Conservation (phyloP, 345 rosid species). For the Populus pruinosa region DNA sequence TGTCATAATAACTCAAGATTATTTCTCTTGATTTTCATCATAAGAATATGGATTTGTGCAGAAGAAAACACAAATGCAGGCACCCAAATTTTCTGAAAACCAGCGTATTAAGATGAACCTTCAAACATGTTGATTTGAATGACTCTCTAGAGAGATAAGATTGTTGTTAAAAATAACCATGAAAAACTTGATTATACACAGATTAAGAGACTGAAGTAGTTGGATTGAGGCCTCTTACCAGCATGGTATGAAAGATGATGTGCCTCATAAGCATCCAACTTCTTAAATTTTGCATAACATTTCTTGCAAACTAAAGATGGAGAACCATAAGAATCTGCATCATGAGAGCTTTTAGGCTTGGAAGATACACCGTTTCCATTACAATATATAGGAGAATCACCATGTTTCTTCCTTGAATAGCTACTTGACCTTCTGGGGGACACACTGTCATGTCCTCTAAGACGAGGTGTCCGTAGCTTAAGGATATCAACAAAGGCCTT, state of each 20-base stretch:
- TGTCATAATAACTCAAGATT: background rate
- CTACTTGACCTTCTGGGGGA: conserved; percentile 22
- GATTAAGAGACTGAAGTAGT: background rate
- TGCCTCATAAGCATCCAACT: conserved; percentile 44
- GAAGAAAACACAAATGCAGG: too few species aligned
- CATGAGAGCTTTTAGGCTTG: conserved; percentile 6
- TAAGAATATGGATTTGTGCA: too few species aligned
- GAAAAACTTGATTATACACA: background rate
- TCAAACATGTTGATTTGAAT: too few species aligned
- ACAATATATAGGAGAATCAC: conserved; percentile 7
- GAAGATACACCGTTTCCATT: conserved; percentile 7
- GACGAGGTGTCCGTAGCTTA: conserved; percentile 32
- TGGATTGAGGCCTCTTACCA: conserved; percentile 35
- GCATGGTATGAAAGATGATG: conserved; percentile 60
- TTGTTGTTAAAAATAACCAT: background rate
- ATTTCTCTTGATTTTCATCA: too few species aligned
- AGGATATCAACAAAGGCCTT: conserved; percentile 17
- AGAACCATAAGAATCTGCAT: conserved; percentile 16
- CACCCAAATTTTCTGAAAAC: too few species aligned
- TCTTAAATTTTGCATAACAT: conserved; percentile 42
- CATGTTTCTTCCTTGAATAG: conserved; percentile 14
- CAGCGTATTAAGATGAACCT: too few species aligned
- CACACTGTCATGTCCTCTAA: conserved; percentile 14
- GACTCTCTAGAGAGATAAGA: too few species aligned
- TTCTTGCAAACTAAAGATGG: conserved; percentile 41